Evolutionary conservation across 768 basidiomycete species (phyloP), one percentile per base, ranked within the genome.

Genomic region (Podaxis sp.): DNA sequence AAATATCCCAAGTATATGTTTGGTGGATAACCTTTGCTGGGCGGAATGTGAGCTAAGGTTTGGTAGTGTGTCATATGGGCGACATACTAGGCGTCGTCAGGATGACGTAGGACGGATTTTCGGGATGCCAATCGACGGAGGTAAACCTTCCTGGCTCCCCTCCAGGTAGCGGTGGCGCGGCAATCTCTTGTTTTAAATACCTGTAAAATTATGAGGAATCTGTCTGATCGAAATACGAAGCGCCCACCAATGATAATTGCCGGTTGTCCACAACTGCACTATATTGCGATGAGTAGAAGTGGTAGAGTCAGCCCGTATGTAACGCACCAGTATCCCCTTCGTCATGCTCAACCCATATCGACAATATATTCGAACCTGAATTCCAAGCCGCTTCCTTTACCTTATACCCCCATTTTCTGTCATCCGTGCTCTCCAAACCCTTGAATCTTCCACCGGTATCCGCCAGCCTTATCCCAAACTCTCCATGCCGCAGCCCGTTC

Each of bases 211-310:
- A 46, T 50, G 13, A 62, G 18, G 44, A 50, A 21, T 23, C 51
- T 51, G 7, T 28, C 11, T 51, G 25, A 28, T 11, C 53, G 21
- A 35, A 42, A 4, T 0, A 56, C 37, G 5, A 18, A 2, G 18
- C 10, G 32, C 69, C 25, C 65, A 90, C 93, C 97, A 98, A 69
- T 98, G 89, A 71, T 97, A 98, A 69, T 99, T 99, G 32, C 91
- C 87, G 5, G 82, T 92, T 1, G 93, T 90, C 94, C 95, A 99
- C 0, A 98, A 76, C 74, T 99, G 97, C 16, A 98, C 93, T 88
- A 70, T 42, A 55, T 59, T 55, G 18, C 21, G 27, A 65, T 44
- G 67, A 59, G 57, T 54, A 23, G 64, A 40, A 21, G 10, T 16
- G 40, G 2, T 5, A 25, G 2, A 47, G 6, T 14, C 18, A 16